These are phyloP conservation scores for Fusarium ambrosium DNA, from an alignment of 2,329 filamentous ascomycete species.

Conservation along the genomic window DNA sequence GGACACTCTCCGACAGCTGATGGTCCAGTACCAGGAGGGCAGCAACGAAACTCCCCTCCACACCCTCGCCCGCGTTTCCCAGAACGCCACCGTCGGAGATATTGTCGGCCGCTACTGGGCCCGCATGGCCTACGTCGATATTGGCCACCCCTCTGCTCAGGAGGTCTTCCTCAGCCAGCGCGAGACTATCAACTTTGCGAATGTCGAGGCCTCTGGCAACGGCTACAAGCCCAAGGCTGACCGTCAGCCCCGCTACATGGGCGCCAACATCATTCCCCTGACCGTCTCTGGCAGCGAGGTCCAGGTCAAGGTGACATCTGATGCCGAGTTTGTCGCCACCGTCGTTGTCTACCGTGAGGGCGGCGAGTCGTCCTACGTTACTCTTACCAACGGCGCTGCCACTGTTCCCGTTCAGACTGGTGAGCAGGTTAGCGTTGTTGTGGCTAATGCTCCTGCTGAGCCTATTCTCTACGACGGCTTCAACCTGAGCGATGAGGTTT, in stretches of 20 bases:
- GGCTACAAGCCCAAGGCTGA: slow-evolving; percentile 60
- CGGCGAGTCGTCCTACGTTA: slow-evolving; percentile 52
- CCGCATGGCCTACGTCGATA: slow-evolving; percentile 66
- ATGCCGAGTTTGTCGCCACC: slow-evolving; percentile 56
- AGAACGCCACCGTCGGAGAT: slow-evolving; percentile 51
- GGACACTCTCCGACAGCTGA: slow-evolving; percentile 58
- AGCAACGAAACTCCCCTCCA: slow-evolving; percentile 66
- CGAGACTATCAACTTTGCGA: slow-evolving; percentile 56
- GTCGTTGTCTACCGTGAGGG: slow-evolving; percentile 54
- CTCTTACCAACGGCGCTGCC: slow-evolving; percentile 52
- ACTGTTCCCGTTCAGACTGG: slow-evolving; percentile 51
- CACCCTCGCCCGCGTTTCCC: slow-evolving; percentile 56
- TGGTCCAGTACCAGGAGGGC: slow-evolving; percentile 57
- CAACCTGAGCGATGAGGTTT: slow-evolving; percentile 53
- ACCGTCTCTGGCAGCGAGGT: slow-evolving; percentile 51
- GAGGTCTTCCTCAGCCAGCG: slow-evolving; percentile 54
- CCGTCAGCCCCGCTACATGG: slow-evolving; percentile 62
- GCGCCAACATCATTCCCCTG: slow-evolving; percentile 63
- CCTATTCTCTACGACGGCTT: slow-evolving; percentile 62
- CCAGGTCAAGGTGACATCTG: slow-evolving; percentile 52
- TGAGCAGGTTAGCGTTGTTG: slow-evolving; percentile 60
- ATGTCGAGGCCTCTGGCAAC: slow-evolving; percentile 54
- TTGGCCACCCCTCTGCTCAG: slow-evolving; percentile 59
- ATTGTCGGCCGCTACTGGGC: slow-evolving; percentile 66
- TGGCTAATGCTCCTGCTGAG: slow-evolving; percentile 62